Conservation (phyloP, 495 filamentous ascomycete genomes). For the Trichoderma virens region DNA sequence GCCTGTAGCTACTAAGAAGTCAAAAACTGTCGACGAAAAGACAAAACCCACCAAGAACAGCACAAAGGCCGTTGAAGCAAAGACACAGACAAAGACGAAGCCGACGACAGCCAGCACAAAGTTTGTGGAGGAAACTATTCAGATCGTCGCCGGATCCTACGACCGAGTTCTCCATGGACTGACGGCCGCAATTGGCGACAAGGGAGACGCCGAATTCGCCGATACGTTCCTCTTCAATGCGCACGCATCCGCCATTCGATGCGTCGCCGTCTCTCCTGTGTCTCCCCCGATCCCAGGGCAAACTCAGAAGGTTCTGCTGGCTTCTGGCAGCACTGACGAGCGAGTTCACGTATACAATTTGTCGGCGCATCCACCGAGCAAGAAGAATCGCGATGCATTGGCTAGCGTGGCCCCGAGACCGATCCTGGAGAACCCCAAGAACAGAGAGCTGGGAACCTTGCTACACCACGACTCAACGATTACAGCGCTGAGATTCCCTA, state of each 20-base stretch:
- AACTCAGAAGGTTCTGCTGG: slow-evolving; percentile 69
- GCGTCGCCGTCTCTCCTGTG: slow-evolving; percentile 77
- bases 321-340: slow-evolving; percentile 85
- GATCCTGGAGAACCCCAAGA: slow-evolving; percentile 72
- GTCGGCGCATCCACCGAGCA: slow-evolving; percentile 59
- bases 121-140: slow-evolving; percentile 46
- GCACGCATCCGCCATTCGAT: slow-evolving; percentile 82
- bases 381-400: slow-evolving; percentile 39
- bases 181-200: slow-evolving; percentile 56
- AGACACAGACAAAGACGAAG: not conserved
- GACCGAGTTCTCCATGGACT: slow-evolving; percentile 90
- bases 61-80: slow-evolving; percentile 18
- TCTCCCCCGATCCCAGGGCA: slow-evolving; percentile 50
- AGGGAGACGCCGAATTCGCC: slow-evolving; percentile 56
- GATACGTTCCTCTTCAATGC: slow-evolving; percentile 96
- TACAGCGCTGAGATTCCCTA: slow-evolving; percentile 73
- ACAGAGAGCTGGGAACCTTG: slow-evolving; percentile 79
- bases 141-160: slow-evolving; percentile 91
- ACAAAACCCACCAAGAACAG: not conserved
- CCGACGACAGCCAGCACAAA: not conserved
- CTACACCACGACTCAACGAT: slow-evolving; percentile 78
- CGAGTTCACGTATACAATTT: slow-evolving; percentile 91
- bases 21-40: not conserved
- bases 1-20: not conserved
- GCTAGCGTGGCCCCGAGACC: slow-evolving; percentile 59